Base-by-base conservation (phyloP, 163 green algal genomes). In the Scenedesmus sp. region DNA sequence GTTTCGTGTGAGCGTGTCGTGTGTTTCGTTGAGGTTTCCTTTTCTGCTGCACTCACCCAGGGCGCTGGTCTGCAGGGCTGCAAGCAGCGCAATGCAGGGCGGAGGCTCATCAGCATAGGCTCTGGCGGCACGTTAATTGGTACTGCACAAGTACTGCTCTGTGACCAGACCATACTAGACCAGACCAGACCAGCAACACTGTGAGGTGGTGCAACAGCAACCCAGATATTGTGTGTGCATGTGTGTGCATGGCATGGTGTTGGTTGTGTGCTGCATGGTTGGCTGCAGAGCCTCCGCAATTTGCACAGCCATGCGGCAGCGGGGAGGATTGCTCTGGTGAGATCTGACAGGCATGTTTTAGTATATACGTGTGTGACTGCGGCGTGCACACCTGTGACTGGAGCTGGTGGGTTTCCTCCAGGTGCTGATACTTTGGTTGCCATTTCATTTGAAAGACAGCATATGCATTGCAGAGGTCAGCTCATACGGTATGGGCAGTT, bases 81-180 rank as follows among this genome's bases (percentile, higher is more conserved):
- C 65, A 40, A 72, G 59, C 59, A 33, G 59, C 59, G 59, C 59
- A 72, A 10, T 76, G 65, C 65, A 40, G 37, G 65, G 26, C 30
- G 65, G n/a, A 10, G 30, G 65, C 65, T 40, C 65, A 20, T 18
- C 65, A 76, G 65, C 65, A 40, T 40, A 16, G 12, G 56, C 56
- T 70, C 56, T 70, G 56, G 56, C n/a, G 56, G 30, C 20, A 33
- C 40, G 65, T 76, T 37, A 35, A 2, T 20, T 4, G 37, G 65
- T 76, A 76, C 65, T 76, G 65, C 65, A 40, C 30, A 76, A 76
- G 65, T 76, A 76, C 65, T 76, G 40, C 65, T 37, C 20, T 70
- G 20, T n/a, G 56, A 33, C 56, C 20, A 70, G 30, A 37, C 65
- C 30, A 40, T 10, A 76, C 26, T 30, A 76, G 65, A 37, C 65